A percentile compares a stretch with the other conserved stretches of the same genome.
Evolutionary conservation across 495 filamentous ascomycete genomes (phyloP).

Genomic region (Hypoxylon lienhwacheense): DNA sequence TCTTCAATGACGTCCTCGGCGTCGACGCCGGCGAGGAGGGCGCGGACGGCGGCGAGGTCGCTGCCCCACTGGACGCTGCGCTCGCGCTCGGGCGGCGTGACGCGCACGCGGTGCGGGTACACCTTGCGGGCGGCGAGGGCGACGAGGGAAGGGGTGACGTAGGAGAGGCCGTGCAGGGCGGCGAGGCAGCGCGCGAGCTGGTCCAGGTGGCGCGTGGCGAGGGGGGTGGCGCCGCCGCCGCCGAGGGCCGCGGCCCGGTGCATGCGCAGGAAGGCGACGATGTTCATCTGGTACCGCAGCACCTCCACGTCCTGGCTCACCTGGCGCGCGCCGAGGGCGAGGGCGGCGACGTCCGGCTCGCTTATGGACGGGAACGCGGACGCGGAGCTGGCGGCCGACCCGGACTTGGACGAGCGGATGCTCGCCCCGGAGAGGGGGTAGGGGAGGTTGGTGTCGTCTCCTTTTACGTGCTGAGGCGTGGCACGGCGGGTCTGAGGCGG

Average conservation of each 20-base stretch:
- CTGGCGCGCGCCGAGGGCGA: conserved; percentile 38
- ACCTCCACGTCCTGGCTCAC: conserved; percentile 60
- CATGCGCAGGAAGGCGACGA: conserved; percentile 79
- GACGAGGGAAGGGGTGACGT: conserved; percentile 81
- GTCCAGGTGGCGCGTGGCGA: conserved; percentile 75
- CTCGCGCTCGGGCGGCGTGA: conserved; percentile 70
- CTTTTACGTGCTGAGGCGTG: background rate
- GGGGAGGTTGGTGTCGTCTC: background rate
- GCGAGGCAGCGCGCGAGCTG: conserved; percentile 71
- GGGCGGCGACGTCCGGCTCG: conserved; percentile 44
- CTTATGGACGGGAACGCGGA: background rate
- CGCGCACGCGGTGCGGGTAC: conserved; percentile 78
- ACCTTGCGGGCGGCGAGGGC: conserved; percentile 84
- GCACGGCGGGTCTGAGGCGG: conserved; percentile 9
- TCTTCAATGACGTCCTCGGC: conserved; percentile 83
- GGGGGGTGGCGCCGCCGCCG: conserved; percentile 69
- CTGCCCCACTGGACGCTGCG: conserved; percentile 94
- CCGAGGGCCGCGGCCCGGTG: conserved; percentile 71
- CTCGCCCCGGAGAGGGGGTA: too few relatives aligned
- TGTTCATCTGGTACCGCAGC: conserved; percentile 78
- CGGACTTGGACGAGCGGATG: background rate
- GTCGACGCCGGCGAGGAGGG: conserved; percentile 65
- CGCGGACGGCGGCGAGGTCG: conserved; percentile 65
- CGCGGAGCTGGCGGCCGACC: too few relatives aligned
- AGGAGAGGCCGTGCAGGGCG: conserved; percentile 76